These are phyloP conservation scores for Suillus paluster DNA, from an alignment of 768 basidiomycete species.

Conservation along the genomic window DNA sequence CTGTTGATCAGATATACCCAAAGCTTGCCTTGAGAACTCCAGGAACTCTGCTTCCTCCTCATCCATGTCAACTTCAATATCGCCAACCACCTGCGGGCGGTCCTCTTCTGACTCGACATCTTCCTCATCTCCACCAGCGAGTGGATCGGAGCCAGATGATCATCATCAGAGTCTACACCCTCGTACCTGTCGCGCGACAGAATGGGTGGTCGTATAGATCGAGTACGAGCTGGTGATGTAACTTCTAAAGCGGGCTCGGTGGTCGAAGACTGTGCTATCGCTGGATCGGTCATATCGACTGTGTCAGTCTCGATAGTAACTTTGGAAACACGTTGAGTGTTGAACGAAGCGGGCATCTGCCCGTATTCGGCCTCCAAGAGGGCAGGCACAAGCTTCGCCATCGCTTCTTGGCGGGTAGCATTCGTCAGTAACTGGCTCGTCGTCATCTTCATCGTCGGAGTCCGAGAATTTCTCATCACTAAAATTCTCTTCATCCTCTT, in stretches of 20 bases:
- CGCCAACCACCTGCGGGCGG: conserved; percentile 79
- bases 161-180: conserved; percentile 92
- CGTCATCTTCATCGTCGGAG: conserved; percentile 46
- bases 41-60: conserved; percentile 95
- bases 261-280: conserved; percentile 5
- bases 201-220: conserved; percentile 73
- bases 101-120: conserved; percentile 76
- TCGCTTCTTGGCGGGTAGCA: conserved; percentile 61
- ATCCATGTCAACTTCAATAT: conserved; percentile 88
- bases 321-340: conserved; percentile 69
- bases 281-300: conserved; percentile 28
- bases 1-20: conserved; percentile 88
- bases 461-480: conserved; percentile 49
- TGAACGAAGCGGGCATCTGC: conserved; percentile 76
- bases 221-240: conserved; percentile 32
- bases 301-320: conserved; percentile 48
- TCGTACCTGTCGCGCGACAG: conserved; percentile 86
- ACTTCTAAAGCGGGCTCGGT: conserved; percentile 11
- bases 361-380: conserved; percentile 89
- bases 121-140: conserved; percentile 45
- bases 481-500: conserved; percentile 43
- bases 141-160: conserved; percentile 63
- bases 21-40: conserved; percentile 89
- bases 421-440: conserved; percentile 28
- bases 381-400: conserved; percentile 82